Evolutionary conservation across 805 yeast species (phyloP), one percentile per base, ranked within the genome.

Genomic region (Cyberlindnera misumaiensis): DNA sequence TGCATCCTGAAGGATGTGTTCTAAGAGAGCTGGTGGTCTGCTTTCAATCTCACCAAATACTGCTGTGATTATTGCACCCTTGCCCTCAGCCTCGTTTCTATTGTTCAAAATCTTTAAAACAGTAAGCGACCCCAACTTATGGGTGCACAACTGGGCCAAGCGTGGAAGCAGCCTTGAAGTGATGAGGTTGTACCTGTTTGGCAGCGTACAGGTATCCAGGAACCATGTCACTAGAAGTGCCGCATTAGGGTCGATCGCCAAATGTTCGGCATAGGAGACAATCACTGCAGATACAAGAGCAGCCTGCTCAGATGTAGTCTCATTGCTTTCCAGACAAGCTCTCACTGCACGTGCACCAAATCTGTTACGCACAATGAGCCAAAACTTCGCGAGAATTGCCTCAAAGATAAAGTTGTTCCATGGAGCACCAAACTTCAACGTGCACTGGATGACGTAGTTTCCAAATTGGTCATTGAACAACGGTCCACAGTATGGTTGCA

Each of bases 331-430:
- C 37, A 93, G 66, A 48, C 95, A 87, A 0, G 97, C 95, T 46
- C 98, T 68, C 43, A 90, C 80, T 15, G 97, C 96, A 48, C 98
- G 73, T 0, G 97, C 90, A 31, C 98, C 98, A 59, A 86, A 93
- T 53, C 97, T 72, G 44, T 90, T 94, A 49, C 77, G 84, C 32
- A 93, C 80, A 47, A 93, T 81, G 36, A 77, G 79, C 70, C 85
- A 66, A 52, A 93, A 87, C 47, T 82, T 76, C 32, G 84, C 75
- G 43, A 87, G 63, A 46, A 89, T 77, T 11, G 86, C 73, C 60
- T 89, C 96, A 58, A 85, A 83, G 30, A 93, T 83, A 54, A 90
- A 90, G 54, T 85, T 87, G 56, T 84, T 85, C 73, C 80, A 88
- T 0, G 96, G 96, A 6, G 83, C 64, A 0, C 90, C 93, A 64